Evolutionary conservation across 2,329 filamentous ascomycete genomes (phyloP).

Genomic region (Aspergillus tanneri): DNA sequence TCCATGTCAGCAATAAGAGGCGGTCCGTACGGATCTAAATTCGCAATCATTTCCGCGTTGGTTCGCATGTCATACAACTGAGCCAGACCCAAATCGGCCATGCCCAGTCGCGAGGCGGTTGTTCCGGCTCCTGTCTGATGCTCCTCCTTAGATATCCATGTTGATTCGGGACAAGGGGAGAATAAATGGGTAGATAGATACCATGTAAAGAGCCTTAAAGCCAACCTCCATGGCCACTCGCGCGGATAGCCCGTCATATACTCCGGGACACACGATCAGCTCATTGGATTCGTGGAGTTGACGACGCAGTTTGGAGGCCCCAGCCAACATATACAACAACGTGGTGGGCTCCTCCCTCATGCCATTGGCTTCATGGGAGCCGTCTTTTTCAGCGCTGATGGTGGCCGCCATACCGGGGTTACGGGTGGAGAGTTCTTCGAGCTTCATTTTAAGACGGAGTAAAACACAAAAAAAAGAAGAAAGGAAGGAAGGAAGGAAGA

Average conservation of each 20-base stretch:
- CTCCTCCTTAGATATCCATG: background rate
- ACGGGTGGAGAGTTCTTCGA: too few relatives aligned
- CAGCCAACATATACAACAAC: too few relatives aligned
- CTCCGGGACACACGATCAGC: conserved; percentile 50
- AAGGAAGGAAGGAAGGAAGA: too few relatives aligned
- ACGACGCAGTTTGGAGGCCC: too few relatives aligned
- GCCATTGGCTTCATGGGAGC: too few relatives aligned
- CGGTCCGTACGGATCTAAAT: conserved; percentile 48
- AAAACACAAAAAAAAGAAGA: too few relatives aligned
- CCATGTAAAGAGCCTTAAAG: conserved; percentile 55
- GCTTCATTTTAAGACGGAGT: too few relatives aligned
- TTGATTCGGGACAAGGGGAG: background rate
- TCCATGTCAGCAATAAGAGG: conserved; percentile 57
- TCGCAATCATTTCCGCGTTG: conserved; percentile 56
- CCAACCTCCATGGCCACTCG: conserved; percentile 50
- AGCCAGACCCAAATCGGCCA: conserved; percentile 53
- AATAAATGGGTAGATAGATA: conserved; percentile 25
- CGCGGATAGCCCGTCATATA: conserved; percentile 54
- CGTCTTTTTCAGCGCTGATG: too few relatives aligned
- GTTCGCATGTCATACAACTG: conserved; percentile 54
- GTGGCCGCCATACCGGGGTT: too few relatives aligned
- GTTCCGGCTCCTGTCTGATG: conserved; percentile 54
- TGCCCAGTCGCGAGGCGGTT: conserved; percentile 49
- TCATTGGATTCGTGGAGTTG: too few relatives aligned
- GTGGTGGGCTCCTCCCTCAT: too few relatives aligned